phyloP scores from a whole-genome alignment of 2,329 filamentous ascomycete species.

The Hypoxylon sp. region DNA sequence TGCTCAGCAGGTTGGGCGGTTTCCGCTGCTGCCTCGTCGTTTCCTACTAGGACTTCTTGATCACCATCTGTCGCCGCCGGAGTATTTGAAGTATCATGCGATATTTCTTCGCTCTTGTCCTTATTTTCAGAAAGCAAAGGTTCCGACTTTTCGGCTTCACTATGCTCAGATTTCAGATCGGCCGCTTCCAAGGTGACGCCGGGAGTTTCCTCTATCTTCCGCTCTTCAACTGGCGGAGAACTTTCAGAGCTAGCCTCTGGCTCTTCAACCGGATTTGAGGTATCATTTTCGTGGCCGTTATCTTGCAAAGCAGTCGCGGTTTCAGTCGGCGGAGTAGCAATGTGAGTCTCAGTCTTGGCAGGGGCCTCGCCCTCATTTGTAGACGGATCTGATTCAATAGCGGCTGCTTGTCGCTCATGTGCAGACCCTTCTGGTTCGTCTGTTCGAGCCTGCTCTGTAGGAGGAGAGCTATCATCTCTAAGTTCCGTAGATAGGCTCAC shows the following conservation, averaged over 20 bases:
- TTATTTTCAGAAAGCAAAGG: neutral
- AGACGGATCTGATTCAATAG: neutral
- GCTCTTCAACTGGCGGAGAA: neutral
- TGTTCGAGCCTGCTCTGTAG: neutral
- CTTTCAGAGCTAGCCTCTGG: neutral
- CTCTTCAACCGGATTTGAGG: neutral
- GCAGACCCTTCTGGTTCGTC: neutral
- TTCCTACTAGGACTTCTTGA: neutral
- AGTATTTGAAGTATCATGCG: neutral
- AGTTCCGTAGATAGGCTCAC: neutral
- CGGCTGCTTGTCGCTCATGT: neutral
- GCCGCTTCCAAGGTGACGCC: neutral
- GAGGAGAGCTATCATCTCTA: neutral
- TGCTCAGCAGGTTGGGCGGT: neutral
- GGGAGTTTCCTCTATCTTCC: neutral
- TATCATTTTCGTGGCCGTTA: neutral
- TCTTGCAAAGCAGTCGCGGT: neutral
- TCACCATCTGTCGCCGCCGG: neutral
- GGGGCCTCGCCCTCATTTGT: neutral
- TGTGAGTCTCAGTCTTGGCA: neutral
- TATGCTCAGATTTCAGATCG: neutral
- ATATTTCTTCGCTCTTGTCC: neutral
- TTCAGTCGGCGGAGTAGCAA: neutral
- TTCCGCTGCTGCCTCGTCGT: neutral
- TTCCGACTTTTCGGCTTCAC: neutral